Evolutionary conservation across 768 basidiomycete species (phyloP), one percentile per base, ranked within the genome.

Genomic region (Russula emetica): DNA sequence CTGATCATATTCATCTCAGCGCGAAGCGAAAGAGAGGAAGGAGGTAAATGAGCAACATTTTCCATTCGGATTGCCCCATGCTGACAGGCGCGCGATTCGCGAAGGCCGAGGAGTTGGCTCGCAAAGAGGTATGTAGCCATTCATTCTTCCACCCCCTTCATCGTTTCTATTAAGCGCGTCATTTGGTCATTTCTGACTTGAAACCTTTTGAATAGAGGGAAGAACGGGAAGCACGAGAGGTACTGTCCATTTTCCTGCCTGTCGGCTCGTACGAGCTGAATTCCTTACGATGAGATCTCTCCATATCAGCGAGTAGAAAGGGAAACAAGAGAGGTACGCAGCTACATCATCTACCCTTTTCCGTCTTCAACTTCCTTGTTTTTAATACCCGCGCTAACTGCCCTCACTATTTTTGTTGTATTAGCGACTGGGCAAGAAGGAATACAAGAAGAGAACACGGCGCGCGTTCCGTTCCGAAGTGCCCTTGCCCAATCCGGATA

Each of bases 11-110:
- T 64, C 50, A 66, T 66, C 55, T 34, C 71, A 92, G 88, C 85
- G 83, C 55, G 90, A 91, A 71, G 87, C 88, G 26, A 87, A 87
- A 72, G 90, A 91, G 74, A 88, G 87, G 76, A 83, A 84, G 68
- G 89, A 89, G 75, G 80, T 79, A 42, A 57, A 74, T 38, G 66
- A 60, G 30, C 24, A 60, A 8, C 45, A 18, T 32, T 58, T 68
- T 61, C 8, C 20, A 26, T n/a, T 26, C 20, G 57, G 14, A 47
- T 26, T 20, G 58, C 9, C 14, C 18, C 3, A 56, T 32, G 54
- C 55, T 51, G 61, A 53, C 58, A 67, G 22, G 32, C 55, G 14
- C 20, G 7, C 11, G 30, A 30, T 42, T 60, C 38, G 38, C n/a
- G 47, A 69, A 81, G 76, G 81, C 82, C 13, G 87, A 89, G 61